Evolutionary conservation across 2,329 filamentous ascomycete species (phyloP).

Genomic region (Whalleya microplaca): DNA sequence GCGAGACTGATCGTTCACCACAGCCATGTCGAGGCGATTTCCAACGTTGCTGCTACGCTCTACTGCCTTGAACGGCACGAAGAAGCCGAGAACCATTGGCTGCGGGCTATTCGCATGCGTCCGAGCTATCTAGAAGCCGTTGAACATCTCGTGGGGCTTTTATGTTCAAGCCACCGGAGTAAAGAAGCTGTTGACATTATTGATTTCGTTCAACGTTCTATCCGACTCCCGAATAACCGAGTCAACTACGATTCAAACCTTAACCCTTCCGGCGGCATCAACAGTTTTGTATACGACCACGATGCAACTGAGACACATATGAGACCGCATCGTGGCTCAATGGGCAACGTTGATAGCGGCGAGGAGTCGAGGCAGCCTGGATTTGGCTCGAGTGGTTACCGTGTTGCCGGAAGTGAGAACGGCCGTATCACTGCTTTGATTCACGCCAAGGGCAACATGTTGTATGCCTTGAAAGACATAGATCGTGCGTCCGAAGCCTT

Average conservation of each 20-base stretch:
- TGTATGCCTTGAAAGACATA: slow-evolving; percentile 87
- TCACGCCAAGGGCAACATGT: slow-evolving; percentile 98
- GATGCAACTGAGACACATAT: slow-evolving; percentile 11
- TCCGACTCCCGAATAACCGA: slow-evolving; percentile 56
- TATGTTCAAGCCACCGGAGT: slow-evolving; percentile 80
- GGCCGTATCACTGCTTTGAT: slow-evolving; percentile 91
- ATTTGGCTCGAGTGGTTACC: slow-evolving; percentile 82
- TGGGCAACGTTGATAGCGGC: slow-evolving; percentile 6
- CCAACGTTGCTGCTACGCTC: slow-evolving; percentile 88
- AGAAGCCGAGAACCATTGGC: slow-evolving; percentile 87
- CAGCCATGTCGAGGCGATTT: slow-evolving; percentile 89
- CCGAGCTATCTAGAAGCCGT: slow-evolving; percentile 94
- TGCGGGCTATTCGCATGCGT: slow-evolving; percentile 77
- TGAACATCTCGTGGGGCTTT: slow-evolving; percentile 86
- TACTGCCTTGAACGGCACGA: slow-evolving; percentile 80
- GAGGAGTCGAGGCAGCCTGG: slow-evolving; percentile 39
- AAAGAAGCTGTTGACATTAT: slow-evolving; percentile 88
- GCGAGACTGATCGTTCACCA: slow-evolving; percentile 21
- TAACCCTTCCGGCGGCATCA: slow-evolving; percentile 9
- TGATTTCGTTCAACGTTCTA: slow-evolving; percentile 75
- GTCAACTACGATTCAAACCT: slow-evolving; percentile 4
- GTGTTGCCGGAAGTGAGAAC: slow-evolving; percentile 83
- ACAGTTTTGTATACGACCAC: slow-evolving; percentile 14
- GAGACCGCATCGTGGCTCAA: slow-evolving; percentile 14
- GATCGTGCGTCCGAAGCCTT: slow-evolving; percentile 82